Percentiles rank a stretch among this genome's conserved stretches.
Conservation (phyloP, 257 asterid species). For the Knoxia roxburghii region DNA sequence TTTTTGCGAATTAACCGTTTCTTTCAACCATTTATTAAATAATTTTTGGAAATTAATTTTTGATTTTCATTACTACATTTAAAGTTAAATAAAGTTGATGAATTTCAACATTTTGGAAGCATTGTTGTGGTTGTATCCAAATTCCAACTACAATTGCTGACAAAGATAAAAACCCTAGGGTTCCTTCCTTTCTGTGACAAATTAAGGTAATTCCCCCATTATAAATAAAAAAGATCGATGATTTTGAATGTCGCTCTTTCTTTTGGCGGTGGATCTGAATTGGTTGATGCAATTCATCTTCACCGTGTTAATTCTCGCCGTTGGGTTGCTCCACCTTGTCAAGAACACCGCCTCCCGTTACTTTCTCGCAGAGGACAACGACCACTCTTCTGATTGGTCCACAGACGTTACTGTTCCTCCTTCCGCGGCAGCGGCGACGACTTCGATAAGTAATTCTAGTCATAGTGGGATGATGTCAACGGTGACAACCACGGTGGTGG, state of each 20-base stretch:
- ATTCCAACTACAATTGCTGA: no score
- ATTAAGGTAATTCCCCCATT: not conserved
- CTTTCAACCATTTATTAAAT: no score
- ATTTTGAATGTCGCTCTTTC: conserved; percentile 30
- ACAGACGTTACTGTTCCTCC: conserved; percentile 11
- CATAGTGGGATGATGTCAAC: not conserved
- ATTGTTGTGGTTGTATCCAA: not conserved
- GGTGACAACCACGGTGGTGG: conserved; percentile 21
- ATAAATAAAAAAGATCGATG: conserved; percentile 14
- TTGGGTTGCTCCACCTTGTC: conserved; percentile 55
- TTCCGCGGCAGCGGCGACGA: not conserved
- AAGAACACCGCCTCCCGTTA: conserved; percentile 72
- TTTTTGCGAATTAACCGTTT: no score
- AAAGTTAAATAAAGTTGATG: no score
- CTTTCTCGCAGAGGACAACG: conserved; percentile 67
- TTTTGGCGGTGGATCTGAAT: conserved; percentile 76
- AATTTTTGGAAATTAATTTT: no score
- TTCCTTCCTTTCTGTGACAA: not conserved
- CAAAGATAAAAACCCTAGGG: not conserved
- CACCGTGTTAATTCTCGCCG: conserved; percentile 33
- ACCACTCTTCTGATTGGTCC: conserved; percentile 43
- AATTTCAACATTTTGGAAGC: not conserved
- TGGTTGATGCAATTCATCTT: conserved; percentile 59
- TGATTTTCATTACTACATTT: no score
- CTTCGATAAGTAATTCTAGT: conserved; percentile 6